Conservation (phyloP, 139 green algal species). For the Chlorella sp. region DNA sequence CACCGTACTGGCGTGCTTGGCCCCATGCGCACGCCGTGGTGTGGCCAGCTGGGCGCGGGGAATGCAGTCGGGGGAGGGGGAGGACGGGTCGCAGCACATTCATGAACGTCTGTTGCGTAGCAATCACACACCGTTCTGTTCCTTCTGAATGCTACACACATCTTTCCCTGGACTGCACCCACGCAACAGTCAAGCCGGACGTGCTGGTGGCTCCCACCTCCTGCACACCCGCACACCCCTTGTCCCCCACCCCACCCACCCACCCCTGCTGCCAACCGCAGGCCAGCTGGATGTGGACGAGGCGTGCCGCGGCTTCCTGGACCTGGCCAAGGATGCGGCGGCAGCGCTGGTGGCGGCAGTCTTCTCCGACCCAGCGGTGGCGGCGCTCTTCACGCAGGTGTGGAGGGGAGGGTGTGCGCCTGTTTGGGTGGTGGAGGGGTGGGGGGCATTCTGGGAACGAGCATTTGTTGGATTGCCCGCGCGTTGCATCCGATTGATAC, state of each 20-base stretch:
- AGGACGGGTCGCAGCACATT: too few relatives aligned
- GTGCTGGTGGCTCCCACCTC: not conserved
- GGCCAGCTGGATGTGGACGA: constrained; percentile 70
- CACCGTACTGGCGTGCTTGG: too few relatives aligned
- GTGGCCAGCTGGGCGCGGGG: too few relatives aligned
- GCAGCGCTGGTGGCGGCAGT: constrained; percentile 47
- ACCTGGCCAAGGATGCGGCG: constrained; percentile 64
- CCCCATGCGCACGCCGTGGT: too few relatives aligned
- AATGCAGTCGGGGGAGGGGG: too few relatives aligned
- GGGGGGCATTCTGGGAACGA: too few relatives aligned
- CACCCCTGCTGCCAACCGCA: not conserved
- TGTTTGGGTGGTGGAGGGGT: not conserved
- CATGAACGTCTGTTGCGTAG: too few relatives aligned
- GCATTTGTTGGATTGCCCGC: too few relatives aligned
- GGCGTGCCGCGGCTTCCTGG: constrained; percentile 74
- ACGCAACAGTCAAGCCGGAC: too few relatives aligned
- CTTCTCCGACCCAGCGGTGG: constrained; percentile 56
- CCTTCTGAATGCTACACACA: not conserved
- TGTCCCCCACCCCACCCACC: not conserved
- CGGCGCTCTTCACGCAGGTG: constrained; percentile 50
- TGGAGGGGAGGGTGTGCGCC: too few relatives aligned
- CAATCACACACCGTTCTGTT: too few relatives aligned
- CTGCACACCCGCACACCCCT: not conserved
- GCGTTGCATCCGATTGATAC: too few relatives aligned
- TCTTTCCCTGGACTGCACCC: not conserved